A percentile compares a stretch with the other conserved stretches of the same genome.
These are phyloP conservation scores for Cinchona pubescens DNA, from an alignment of 257 asterid species.

Conservation along the genomic window DNA sequence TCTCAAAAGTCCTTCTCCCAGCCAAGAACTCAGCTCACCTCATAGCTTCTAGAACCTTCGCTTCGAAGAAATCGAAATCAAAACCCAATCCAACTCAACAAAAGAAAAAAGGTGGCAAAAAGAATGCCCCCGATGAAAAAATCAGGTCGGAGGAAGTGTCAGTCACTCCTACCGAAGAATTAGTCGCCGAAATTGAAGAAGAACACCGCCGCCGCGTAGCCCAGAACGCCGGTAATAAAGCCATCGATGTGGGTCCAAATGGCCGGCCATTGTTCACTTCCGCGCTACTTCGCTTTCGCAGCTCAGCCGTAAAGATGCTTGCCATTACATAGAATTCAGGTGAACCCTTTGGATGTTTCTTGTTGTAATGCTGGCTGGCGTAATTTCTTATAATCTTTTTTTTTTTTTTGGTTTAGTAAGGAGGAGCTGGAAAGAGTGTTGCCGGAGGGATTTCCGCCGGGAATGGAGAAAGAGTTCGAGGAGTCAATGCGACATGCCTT, in stretches of 20 bases:
- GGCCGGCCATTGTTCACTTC: conserved; percentile 78
- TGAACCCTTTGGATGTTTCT: conserved; percentile 17
- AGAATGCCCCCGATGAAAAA: conserved; percentile 16
- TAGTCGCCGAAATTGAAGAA: conserved; percentile 38
- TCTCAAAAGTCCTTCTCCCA: conserved; percentile 3
- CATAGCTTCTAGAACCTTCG: conserved; percentile 40
- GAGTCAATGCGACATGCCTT: conserved; percentile 78
- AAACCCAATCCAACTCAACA: conserved; percentile 31
- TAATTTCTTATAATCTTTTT: background rate
- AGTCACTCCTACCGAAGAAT: conserved; percentile 33
- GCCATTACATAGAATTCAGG: conserved; percentile 78
- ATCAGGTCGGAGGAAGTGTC: conserved; percentile 34
- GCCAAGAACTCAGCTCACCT: conserved; percentile 32
- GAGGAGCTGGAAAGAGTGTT: conserved; percentile 58
- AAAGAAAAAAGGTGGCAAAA: conserved; percentile 10
- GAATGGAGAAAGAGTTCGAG: conserved; percentile 91
- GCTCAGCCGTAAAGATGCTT: conserved; percentile 50
- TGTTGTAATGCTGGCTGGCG: conserved; percentile 1
- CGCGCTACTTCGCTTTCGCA: conserved; percentile 47
- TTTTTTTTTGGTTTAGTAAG: conserved; percentile 37
- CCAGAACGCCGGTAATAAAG: conserved; percentile 62
- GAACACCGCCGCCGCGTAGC: conserved; percentile 69
- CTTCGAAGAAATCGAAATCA: conserved; percentile 42
- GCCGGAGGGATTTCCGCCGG: conserved; percentile 90
- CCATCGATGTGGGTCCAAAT: conserved; percentile 74